phyloP scores from a whole-genome alignment of 192 early-diverging fungal species.

The Entophlyctis helioformis region DNA sequence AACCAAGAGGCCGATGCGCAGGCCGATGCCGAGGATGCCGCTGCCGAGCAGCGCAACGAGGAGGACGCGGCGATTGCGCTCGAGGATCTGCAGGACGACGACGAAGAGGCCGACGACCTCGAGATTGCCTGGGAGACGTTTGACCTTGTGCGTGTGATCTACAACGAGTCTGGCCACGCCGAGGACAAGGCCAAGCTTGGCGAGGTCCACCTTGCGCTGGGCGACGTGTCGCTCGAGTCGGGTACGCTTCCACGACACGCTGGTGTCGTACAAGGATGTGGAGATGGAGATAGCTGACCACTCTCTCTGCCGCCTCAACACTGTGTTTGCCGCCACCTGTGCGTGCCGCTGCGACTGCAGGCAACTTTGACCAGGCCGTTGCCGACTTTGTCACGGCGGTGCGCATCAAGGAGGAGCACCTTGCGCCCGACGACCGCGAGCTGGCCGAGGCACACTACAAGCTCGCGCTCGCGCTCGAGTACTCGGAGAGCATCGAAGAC shows the following conservation, averaged over 20 bases:
- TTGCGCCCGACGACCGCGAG: slow-evolving; percentile 42
- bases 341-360: slow-evolving; percentile 10
- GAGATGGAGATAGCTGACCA: background rate
- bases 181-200: slow-evolving; percentile 37
- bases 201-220: slow-evolving; percentile 61
- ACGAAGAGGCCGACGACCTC: slow-evolving; percentile 26
- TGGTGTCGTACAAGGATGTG: background rate
- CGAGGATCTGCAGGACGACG: background rate
- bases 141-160: slow-evolving; percentile 73
- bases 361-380: slow-evolving; percentile 57
- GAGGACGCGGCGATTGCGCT: too few species aligned
- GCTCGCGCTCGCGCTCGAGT: slow-evolving; percentile 54
- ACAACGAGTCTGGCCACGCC: slow-evolving; percentile 28
- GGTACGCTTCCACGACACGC: slow-evolving; percentile 24
- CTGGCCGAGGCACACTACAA: slow-evolving; percentile 63
- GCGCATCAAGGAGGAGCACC: slow-evolving; percentile 32
- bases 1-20: background rate
- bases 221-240: slow-evolving; percentile 80
- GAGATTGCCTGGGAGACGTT: slow-evolving; percentile 74
- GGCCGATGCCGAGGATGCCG: background rate
- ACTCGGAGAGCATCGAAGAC: slow-evolving; percentile 27
- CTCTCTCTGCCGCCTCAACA: background rate
- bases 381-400: slow-evolving; percentile 45
- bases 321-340: background rate
- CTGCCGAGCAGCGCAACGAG: background rate